Evolutionary conservation across 1,139 yeast genomes (phyloP).

Genomic region (Barnettozyma hawaiiensis): DNA sequence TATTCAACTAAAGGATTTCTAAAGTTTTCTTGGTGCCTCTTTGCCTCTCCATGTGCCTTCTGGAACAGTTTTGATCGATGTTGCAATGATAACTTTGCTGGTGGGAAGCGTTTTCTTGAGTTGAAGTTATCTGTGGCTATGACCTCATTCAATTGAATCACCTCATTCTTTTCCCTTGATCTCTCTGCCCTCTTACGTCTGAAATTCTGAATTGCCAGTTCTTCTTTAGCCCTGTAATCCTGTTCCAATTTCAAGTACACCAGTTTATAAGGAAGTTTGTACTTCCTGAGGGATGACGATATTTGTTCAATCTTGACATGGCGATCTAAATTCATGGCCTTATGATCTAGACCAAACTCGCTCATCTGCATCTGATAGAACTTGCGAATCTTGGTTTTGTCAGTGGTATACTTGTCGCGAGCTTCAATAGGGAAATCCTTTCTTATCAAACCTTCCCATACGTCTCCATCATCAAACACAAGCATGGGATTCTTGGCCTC

Average conservation of each 20-base stretch:
- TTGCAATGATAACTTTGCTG: slow-evolving; percentile 5
- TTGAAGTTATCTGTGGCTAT: slow-evolving; percentile 18
- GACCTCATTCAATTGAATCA: slow-evolving; percentile 31
- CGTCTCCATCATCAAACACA: slow-evolving; percentile 43
- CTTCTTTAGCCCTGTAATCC: slow-evolving; percentile 43
- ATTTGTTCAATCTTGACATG: slow-evolving; percentile 14
- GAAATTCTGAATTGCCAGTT: slow-evolving; percentile 36
- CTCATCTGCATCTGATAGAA: slow-evolving; percentile 20
- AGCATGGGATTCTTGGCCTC: slow-evolving; percentile 42
- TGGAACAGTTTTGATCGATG: slow-evolving; percentile 22
- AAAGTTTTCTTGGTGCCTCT: slow-evolving; percentile 16
- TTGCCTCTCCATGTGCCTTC: slow-evolving; percentile 24
- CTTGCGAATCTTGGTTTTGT: slow-evolving; percentile 36
- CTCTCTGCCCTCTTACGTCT: slow-evolving; percentile 11
- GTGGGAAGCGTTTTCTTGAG: slow-evolving; percentile 5
- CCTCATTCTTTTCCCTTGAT: slow-evolving; percentile 44
- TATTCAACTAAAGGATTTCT: slow-evolving; percentile 15
- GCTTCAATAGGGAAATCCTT: slow-evolving; percentile 48
- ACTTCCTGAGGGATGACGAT: slow-evolving; percentile 19
- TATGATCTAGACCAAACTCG: slow-evolving; percentile 12
- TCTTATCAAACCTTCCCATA: slow-evolving; percentile 43
- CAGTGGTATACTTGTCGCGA: slow-evolving; percentile 31
- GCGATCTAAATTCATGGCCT: slow-evolving; percentile 14
- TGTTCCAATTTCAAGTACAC: slow-evolving; percentile 39
- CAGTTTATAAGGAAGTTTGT: slow-evolving; percentile 32